Conservation (phyloP, 352 stramenopile species). For the Pythium sukuiense region DNA sequence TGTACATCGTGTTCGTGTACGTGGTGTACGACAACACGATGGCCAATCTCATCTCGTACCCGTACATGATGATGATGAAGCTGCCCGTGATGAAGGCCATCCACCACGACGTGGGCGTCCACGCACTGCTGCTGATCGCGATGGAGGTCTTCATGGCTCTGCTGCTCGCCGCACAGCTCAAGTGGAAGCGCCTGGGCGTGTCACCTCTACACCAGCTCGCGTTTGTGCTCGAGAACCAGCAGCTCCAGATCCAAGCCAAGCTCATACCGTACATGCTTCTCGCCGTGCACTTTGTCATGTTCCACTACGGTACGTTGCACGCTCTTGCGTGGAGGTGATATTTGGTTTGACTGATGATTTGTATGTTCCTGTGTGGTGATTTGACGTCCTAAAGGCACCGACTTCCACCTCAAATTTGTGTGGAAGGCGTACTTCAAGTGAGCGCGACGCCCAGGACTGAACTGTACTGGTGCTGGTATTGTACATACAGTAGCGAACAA, state of each 20-base stretch:
- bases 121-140: background rate
- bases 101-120: conserved; percentile 8
- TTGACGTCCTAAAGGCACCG: no score
- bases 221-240: conserved; percentile 22
- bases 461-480: no score
- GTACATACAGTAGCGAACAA: no score
- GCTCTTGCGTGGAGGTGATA: background rate
- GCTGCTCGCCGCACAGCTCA: background rate
- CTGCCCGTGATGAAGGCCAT: background rate
- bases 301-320: conserved; percentile 14
- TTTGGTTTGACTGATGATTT: background rate
- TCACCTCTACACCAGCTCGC: conserved; percentile 13
- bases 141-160: conserved; percentile 4
- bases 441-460: no score
- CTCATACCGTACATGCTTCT: conserved; percentile 12
- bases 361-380: background rate
- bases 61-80: conserved; percentile 1
- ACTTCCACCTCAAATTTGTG: conserved; percentile 2
- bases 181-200: background rate
- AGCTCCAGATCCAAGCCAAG: conserved; percentile 18
- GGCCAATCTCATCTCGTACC: background rate
- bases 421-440: conserved; percentile 10
- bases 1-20: conserved; percentile 19
- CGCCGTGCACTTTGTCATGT: conserved; percentile 10
- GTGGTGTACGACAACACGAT: conserved; percentile 1